Evolutionary conservation across 768 basidiomycete species (phyloP).

Genomic region (Leccinum uliginosum): DNA sequence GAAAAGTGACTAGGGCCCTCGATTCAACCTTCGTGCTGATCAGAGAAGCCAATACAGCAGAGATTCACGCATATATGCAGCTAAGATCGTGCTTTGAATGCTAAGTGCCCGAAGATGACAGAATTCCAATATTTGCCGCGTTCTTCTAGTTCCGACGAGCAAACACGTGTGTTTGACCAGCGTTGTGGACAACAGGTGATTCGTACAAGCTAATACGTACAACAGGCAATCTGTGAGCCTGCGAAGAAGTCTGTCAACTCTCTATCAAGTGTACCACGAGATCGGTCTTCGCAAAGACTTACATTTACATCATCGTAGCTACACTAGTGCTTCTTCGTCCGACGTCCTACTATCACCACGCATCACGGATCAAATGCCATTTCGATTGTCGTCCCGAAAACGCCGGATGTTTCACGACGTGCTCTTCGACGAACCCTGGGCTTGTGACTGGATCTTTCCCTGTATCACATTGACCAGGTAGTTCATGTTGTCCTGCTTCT

Average conservation of each 20-base stretch:
- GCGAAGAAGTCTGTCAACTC: neutral
- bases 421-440: conserved; percentile 18
- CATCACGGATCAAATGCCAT: neutral
- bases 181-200: neutral
- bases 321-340: neutral
- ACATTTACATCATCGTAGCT: neutral
- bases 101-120: neutral
- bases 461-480: conserved; percentile 73
- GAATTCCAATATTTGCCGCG: neutral
- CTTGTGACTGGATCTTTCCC: conserved; percentile 41
- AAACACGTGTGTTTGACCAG: neutral
- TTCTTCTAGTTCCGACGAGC: neutral
- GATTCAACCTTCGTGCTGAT: neutral
- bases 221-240: neutral
- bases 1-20: neutral
- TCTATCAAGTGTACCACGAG: neutral
- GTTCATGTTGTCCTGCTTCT: conserved; percentile 87
- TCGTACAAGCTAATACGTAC: neutral
- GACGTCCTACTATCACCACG: neutral
- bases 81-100: neutral
- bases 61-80: conserved; percentile 5
- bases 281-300: neutral
- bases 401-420: conserved; percentile 10
- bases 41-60: neutral
- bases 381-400: neutral